These are phyloP conservation scores for Withania somnifera DNA, from an alignment of 305 asterid genomes.

Conservation along the genomic window DNA sequence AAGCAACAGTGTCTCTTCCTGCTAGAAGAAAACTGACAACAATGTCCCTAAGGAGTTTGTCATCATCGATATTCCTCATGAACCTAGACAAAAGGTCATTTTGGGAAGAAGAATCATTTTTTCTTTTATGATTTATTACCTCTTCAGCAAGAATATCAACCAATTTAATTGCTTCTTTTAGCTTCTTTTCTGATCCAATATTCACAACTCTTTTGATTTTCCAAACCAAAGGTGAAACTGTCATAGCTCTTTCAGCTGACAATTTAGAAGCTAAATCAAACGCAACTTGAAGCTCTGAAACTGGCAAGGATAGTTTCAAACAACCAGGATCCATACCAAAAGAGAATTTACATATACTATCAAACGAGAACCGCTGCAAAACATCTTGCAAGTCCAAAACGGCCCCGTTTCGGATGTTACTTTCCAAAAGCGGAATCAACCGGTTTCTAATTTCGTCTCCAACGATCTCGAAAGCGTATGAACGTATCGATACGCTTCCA, in stretches of 20 bases:
- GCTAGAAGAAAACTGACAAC: conserved; percentile 49
- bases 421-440: conserved; percentile 34
- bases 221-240: conserved; percentile 44
- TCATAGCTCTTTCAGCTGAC: conserved; percentile 51
- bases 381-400: conserved; percentile 53
- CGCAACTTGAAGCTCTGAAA: conserved; percentile 33
- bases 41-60: conserved; percentile 42
- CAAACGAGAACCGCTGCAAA: conserved; percentile 49
- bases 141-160: conserved; percentile 37
- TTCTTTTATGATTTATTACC: conserved; percentile 37
- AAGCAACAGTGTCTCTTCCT: conserved; percentile 54
- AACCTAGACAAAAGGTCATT: conserved; percentile 48
- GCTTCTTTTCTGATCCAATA: conserved; percentile 45
- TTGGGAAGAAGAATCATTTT: background rate
- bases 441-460: conserved; percentile 30
- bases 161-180: conserved; percentile 31
- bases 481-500: conserved; percentile 38
- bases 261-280: conserved; percentile 53
- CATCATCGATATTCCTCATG: conserved; percentile 38
- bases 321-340: conserved; percentile 57
- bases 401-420: background rate
- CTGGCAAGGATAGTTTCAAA: conserved; percentile 26
- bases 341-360: conserved; percentile 42
- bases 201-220: conserved; percentile 41
- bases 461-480: conserved; percentile 37